Evolutionary conservation across 371 early-diverging fungal species (phyloP).

Genomic region (Mortierella sp.): DNA sequence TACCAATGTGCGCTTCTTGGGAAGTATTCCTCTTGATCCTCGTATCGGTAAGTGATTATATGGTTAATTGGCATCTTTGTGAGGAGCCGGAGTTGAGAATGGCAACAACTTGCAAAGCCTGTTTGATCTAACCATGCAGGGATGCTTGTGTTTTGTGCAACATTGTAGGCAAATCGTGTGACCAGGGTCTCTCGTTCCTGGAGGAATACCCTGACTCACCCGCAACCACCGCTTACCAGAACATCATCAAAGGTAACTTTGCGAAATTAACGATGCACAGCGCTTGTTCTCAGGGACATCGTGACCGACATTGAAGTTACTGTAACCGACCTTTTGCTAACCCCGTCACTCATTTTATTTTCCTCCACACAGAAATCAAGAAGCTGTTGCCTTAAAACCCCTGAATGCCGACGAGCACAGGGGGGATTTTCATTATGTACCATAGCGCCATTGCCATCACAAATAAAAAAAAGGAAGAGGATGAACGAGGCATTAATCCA

Average conservation of each 20-base stretch:
- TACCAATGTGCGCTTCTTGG: constrained; percentile 82
- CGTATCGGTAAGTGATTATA: constrained; percentile 72
- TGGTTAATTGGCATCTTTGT: constrained; percentile 1
- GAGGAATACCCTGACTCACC: constrained; percentile 92
- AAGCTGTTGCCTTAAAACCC: constrained; percentile 31
- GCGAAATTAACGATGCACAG: no score
- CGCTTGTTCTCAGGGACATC: no score
- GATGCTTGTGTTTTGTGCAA: background rate
- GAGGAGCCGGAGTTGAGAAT: background rate
- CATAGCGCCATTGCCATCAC: background rate
- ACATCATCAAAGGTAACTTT: constrained; percentile 60
- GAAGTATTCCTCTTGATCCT: constrained; percentile 93
- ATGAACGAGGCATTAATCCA: background rate
- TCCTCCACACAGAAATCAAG: constrained; percentile 31
- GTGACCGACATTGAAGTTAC: no score
- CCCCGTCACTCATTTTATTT: background rate
- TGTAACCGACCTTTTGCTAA: background rate
- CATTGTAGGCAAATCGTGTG: constrained; percentile 74
- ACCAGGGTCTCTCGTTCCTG: constrained; percentile 89
- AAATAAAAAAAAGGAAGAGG: background rate
- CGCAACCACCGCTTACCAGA: constrained; percentile 81
- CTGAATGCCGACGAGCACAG: background rate
- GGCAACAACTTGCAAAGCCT: background rate
- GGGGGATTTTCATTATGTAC: background rate
- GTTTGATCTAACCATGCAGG: background rate